Percentiles rank a stretch among this genome's conserved stretches.
Evolutionary conservation across 768 basidiomycete genomes (phyloP).

Genomic region (Leccinum sublutescens): DNA sequence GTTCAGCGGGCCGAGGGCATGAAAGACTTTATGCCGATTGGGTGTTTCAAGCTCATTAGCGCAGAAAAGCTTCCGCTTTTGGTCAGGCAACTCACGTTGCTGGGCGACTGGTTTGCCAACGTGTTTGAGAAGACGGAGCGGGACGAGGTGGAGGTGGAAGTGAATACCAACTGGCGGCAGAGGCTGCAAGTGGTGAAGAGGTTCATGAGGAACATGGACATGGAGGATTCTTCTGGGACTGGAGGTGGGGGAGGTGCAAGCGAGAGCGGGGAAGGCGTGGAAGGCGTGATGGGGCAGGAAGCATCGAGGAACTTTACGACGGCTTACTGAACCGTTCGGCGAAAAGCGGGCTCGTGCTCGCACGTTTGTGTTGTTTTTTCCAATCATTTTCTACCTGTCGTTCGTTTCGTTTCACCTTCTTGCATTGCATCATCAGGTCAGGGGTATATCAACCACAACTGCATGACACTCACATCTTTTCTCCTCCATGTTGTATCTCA

Average conservation of each 20-base stretch:
- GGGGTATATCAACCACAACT: conserved; percentile 10
- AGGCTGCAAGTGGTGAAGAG: conserved; percentile 78
- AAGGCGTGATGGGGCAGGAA: conserved; percentile 53
- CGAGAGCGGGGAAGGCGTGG: conserved; percentile 25
- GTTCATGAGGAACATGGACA: conserved; percentile 40
- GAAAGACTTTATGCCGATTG: conserved; percentile 92
- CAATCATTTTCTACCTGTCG: conserved; percentile 2
- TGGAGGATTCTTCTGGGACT: conserved; percentile 19
- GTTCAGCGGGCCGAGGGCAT: conserved; percentile 87
- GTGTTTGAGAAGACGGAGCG: conserved; percentile 73
- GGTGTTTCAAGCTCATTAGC: conserved; percentile 92
- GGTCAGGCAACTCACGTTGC: conserved; percentile 81
- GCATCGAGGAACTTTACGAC: conserved; percentile 57
- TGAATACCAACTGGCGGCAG: conserved; percentile 86
- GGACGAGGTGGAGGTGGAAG: conserved; percentile 70
- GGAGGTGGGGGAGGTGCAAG: conserved; percentile 17
- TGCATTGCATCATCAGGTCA: conserved; percentile 11
- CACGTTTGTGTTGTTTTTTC: background rate
- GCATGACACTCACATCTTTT: conserved; percentile 4
- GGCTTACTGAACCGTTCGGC: conserved; percentile 36
- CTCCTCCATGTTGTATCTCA: conserved; percentile 13
- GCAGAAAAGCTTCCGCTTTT: conserved; percentile 83
- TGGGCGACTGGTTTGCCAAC: conserved; percentile 88
- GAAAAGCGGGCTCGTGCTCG: conserved; percentile 4
- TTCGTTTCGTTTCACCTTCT: conserved; percentile 19